Base-by-base conservation (phyloP, 2,329 filamentous ascomycete genomes). In the Colletotrichum sp. region DNA sequence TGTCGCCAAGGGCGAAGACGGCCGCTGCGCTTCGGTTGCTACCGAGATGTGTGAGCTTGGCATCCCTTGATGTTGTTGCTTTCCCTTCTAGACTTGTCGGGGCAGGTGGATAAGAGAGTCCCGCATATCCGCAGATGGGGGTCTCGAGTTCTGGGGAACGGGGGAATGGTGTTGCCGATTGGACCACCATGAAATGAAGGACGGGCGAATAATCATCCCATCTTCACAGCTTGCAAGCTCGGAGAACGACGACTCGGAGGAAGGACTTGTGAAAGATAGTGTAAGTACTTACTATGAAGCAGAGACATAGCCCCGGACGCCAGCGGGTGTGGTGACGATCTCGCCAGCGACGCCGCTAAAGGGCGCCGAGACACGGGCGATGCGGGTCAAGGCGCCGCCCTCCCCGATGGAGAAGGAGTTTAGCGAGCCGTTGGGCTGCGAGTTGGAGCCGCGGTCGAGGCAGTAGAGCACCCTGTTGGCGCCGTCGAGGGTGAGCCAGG, bases 261-360 rank as follows among this genome's bases (percentile, higher is more conserved):
- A 62, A 62, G 32, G 30, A 8, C 8, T 18, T 44, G 16, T 7
- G 24, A 39, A 34, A 36, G 39, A 5, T 12, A 15, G 22, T 16
- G 57, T 22, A 13, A 36, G 36, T 2, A 79, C 77, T 77, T 24
- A 79, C 78, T 70, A 79, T 10, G 78, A 79, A 26, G 77, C 68
- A 39, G 68, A 75, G 36, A 79, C 72, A 36, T 79, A 79, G 24
- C 75, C 77, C 34, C 77, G 75, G 32, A 63, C 76, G 13, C 78
- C 78, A 55, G 71, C 74, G 22, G 76, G 34, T 16, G 77, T 73
- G 5, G 75, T 78, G 59, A 79, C 57, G 48, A 79, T 77, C 59
- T 79, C 78, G 28, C 75, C 78, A 57, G 77, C 77, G 5, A 79
- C 78, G 57, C 71, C 78, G 75, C 78, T 69, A 34, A 63, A 62